phyloP scores from a whole-genome alignment of 2,329 filamentous ascomycete species.

The Microdochium trichocladiopsis region DNA sequence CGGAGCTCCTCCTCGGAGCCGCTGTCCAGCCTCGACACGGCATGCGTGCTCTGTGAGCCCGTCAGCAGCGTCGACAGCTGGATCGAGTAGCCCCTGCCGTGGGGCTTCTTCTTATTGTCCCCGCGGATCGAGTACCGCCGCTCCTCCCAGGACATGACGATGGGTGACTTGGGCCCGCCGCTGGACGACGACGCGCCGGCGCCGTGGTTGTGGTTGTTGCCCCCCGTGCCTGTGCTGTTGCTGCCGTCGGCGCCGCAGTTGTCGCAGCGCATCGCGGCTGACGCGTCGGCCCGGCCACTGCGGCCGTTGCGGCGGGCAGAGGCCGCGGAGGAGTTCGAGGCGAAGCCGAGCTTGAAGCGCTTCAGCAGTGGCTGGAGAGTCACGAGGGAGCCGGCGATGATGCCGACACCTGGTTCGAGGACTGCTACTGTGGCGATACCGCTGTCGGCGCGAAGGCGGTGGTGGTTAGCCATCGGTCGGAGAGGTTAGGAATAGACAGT shows the following conservation, averaged over 20 bases:
- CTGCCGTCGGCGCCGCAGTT: background rate
- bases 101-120: background rate
- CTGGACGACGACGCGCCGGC: background rate
- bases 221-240: background rate
- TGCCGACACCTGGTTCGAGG: conserved; percentile 23
- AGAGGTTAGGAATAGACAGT: background rate
- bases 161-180: background rate
- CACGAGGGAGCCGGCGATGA: conserved; percentile 23
- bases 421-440: conserved; percentile 23
- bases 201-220: background rate
- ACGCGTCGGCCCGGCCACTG: background rate
- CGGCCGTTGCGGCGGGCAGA: background rate
- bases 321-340: background rate
- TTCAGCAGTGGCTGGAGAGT: conserved; percentile 23
- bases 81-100: background rate
- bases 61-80: background rate
- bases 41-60: background rate
- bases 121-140: background rate
- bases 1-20: background rate
- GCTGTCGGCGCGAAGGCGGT: conserved; percentile 12
- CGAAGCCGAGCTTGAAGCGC: conserved; percentile 10
- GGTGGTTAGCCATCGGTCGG: no score
- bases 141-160: background rate
- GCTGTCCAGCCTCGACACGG: background rate
- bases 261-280: background rate